phyloP scores from a whole-genome alignment of 345 rosid genomes.

The Citrus sp. region DNA sequence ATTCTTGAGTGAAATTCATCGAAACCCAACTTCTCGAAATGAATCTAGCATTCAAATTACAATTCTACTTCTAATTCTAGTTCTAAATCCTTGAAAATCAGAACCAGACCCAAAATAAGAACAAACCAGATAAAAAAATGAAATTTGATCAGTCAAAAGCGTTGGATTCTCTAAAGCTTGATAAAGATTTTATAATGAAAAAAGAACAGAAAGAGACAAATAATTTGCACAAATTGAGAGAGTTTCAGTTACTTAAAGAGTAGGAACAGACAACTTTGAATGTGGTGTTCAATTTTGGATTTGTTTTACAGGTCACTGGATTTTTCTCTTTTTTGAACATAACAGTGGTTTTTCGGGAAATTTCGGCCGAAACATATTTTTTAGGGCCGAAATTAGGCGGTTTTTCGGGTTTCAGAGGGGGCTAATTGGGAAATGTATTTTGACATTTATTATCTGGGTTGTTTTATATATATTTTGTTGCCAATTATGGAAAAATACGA shows the following conservation, averaged over 20 bases:
- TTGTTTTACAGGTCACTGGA: neutral
- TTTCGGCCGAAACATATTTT: conserved; percentile 3
- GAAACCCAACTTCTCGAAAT: neutral
- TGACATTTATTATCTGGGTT: neutral
- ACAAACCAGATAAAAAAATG: neutral
- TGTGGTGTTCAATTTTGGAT: neutral
- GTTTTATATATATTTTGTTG: neutral
- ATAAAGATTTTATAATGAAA: neutral
- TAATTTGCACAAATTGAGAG: neutral
- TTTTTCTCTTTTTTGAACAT: neutral
- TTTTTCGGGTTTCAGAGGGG: neutral
- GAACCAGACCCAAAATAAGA: neutral
- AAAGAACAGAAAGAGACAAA: neutral
- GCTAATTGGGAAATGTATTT: neutral
- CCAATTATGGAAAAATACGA: neutral
- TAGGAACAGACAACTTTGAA: neutral
- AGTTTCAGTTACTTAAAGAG: neutral
- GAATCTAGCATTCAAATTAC: neutral
- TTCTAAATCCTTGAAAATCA: neutral
- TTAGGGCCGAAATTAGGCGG: neutral
- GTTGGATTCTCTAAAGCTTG: neutral
- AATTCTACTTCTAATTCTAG: neutral
- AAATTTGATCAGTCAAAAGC: neutral
- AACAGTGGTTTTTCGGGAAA: neutral
- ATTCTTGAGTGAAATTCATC: neutral